Evolutionary conservation across 208 protist species (phyloP).

Genomic region (Wallacemonas sp.): DNA sequence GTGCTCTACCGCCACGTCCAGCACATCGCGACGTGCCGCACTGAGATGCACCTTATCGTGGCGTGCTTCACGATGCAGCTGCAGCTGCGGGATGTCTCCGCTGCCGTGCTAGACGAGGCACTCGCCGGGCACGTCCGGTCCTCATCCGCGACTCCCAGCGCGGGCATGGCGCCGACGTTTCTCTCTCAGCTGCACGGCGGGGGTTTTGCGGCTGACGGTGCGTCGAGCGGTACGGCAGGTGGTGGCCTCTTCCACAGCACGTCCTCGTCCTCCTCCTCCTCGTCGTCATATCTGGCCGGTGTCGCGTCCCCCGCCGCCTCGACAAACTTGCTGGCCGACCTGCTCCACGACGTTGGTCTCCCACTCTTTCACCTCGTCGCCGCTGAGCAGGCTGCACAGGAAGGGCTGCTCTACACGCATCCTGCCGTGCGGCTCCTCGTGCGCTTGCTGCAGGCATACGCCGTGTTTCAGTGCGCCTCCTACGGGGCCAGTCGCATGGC

Average conservation of each 20-base stretch:
- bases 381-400: constrained; percentile 35
- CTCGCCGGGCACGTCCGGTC: neutral
- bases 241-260: too few species aligned
- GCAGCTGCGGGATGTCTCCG: constrained; percentile 38
- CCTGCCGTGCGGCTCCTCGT: constrained; percentile 30
- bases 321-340: neutral
- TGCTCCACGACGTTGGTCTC: constrained; percentile 57
- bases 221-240: too few species aligned
- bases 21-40: constrained; percentile 24
- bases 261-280: too few species aligned
- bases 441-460: constrained; percentile 53
- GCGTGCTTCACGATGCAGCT: constrained; percentile 40
- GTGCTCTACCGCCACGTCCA: constrained; percentile 47
- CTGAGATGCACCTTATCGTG: constrained; percentile 51
- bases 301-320: constrained; percentile 7
- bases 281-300: too few species aligned
- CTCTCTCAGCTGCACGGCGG: constrained; percentile 6
- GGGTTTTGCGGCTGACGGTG: constrained; percentile 14
- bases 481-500: neutral
- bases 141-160: neutral
- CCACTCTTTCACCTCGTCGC: constrained; percentile 60
- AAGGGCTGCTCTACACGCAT: constrained; percentile 23
- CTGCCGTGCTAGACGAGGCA: neutral
- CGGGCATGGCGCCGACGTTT: constrained; percentile 6
- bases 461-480: constrained; percentile 41